phyloP scores from a whole-genome alignment of 179 eudicot genomes.

The Gypsophila paniculata region DNA sequence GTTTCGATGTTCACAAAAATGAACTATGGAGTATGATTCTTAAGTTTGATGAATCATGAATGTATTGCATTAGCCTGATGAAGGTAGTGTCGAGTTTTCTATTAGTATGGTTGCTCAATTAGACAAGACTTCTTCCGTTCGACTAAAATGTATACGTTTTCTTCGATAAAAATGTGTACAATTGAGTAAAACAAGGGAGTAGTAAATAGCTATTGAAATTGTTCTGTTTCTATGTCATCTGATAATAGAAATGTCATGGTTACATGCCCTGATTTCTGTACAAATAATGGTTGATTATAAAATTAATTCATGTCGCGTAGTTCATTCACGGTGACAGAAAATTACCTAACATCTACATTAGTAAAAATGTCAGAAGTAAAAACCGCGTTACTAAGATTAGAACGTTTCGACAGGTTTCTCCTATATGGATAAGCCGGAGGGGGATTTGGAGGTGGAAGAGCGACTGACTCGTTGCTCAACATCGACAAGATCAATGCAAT shows the following conservation, averaged over 20 bases:
- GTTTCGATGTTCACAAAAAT: no score
- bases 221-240: background rate
- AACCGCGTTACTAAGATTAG: slow-evolving; percentile 3
- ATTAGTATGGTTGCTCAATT: no score
- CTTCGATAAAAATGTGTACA: no score
- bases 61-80: no score
- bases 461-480: slow-evolving; percentile 21
- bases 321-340: no score
- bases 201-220: background rate
- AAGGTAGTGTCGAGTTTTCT: no score
- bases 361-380: slow-evolving; percentile 5
- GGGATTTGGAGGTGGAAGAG: slow-evolving; percentile 1
- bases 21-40: no score
- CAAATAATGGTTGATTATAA: background rate
- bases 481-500: slow-evolving; percentile 29
- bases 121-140: no score
- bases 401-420: background rate
- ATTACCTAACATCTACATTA: slow-evolving; percentile 11
- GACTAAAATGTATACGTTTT: no score
- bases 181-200: no score
- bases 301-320: background rate
- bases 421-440: slow-evolving; percentile 9
- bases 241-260: background rate
- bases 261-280: background rate
- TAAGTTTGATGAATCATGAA: no score